A percentile compares a stretch with the other conserved stretches of the same genome.
Evolutionary conservation across 345 rosid species (phyloP).

Genomic region (Hypericum androsaemum): DNA sequence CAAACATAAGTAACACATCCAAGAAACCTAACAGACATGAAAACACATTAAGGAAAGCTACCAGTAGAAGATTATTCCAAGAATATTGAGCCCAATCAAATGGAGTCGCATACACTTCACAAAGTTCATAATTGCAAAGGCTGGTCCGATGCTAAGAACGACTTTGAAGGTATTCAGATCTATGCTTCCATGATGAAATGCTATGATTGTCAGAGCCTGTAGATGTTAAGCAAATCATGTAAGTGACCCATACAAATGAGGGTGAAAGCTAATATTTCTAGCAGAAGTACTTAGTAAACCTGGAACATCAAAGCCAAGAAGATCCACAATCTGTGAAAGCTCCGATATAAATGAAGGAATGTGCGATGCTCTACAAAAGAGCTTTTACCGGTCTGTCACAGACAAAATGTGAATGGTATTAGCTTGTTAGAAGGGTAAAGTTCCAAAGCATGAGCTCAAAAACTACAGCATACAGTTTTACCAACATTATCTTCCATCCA

Average conservation of each 20-base stretch:
- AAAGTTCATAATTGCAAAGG: conserved; percentile 83
- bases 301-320: conserved; percentile 91
- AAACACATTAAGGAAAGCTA: background rate
- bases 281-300: conserved; percentile 32
- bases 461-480: no score
- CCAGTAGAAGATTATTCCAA: background rate
- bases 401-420: background rate
- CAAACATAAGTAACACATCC: conserved; percentile 86
- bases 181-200: conserved; percentile 54
- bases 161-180: conserved; percentile 60
- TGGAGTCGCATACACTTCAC: conserved; percentile 47
- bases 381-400: conserved; percentile 80
- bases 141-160: conserved; percentile 78
- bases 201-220: conserved; percentile 80
- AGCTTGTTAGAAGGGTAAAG: no score
- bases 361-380: conserved; percentile 96
- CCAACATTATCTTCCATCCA: no score
- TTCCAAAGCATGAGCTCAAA: no score
- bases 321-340: conserved; percentile 95
- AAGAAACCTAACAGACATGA: conserved; percentile 46
- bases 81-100: conserved; percentile 9
- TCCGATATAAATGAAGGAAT: conserved; percentile 86
- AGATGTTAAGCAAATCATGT: conserved; percentile 9
- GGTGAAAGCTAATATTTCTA: no score
- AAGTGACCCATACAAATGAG: background rate